phyloP scores from a whole-genome alignment of 2,329 filamentous ascomycete species.

The Cercospora zeina region DNA sequence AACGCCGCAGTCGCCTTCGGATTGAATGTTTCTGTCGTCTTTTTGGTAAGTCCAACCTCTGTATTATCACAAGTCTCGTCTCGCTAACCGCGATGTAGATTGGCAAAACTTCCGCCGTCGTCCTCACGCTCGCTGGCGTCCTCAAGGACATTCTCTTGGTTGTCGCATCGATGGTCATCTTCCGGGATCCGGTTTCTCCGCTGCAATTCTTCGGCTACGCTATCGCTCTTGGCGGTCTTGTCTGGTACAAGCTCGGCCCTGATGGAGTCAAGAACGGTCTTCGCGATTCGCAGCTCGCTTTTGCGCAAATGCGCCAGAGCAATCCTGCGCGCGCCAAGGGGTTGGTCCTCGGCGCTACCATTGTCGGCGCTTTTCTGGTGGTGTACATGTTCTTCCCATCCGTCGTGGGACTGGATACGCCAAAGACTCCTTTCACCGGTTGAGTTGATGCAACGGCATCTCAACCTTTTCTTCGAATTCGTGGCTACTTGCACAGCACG shows the following conservation, averaged over 20 bases:
- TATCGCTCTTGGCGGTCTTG: slow-evolving; percentile 74
- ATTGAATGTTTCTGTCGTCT: slow-evolving; percentile 82
- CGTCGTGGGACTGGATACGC: slow-evolving; percentile 2
- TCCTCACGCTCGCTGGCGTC: slow-evolving; percentile 82
- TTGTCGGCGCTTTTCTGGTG: slow-evolving; percentile 10
- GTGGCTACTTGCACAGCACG: neutral
- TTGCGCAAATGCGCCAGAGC: slow-evolving; percentile 79
- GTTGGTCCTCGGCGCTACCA: neutral
- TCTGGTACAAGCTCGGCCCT: slow-evolving; percentile 82
- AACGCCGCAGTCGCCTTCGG: slow-evolving; percentile 78
- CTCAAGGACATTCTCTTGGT: slow-evolving; percentile 87
- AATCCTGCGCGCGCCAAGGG: slow-evolving; percentile 74
- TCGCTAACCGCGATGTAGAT: slow-evolving; percentile 58
- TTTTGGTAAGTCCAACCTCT: slow-evolving; percentile 63
- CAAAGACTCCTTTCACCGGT: slow-evolving; percentile 24
- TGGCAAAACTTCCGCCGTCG: slow-evolving; percentile 81
- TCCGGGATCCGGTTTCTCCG: slow-evolving; percentile 70
- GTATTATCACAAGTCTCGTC: neutral
- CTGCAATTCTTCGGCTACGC: slow-evolving; percentile 83
- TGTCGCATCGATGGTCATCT: slow-evolving; percentile 75
- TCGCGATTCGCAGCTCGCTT: slow-evolving; percentile 69
- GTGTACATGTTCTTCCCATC: slow-evolving; percentile 12
- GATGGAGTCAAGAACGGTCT: slow-evolving; percentile 82
- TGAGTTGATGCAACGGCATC: neutral
- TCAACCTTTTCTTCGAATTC: neutral